Conservation (phyloP, 2,329 filamentous ascomycete species). For the Pseudocercospora musae region DNA sequence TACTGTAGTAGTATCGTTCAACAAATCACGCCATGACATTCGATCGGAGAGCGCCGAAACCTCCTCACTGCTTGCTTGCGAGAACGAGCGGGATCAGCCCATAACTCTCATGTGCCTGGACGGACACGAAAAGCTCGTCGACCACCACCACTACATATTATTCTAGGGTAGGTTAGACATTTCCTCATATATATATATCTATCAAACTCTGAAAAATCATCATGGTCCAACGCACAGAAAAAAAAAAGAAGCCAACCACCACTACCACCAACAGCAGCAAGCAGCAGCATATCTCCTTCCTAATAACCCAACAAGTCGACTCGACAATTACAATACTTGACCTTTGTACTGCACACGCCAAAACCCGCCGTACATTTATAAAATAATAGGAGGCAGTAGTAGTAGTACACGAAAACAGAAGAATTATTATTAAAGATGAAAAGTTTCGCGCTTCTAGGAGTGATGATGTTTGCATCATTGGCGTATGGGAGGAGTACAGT, state of each 20-base stretch:
- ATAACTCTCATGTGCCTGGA: too few relatives aligned
- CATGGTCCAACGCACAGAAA: constrained; percentile 5
- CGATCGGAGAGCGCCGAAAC: background rate
- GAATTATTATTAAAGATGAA: too few relatives aligned
- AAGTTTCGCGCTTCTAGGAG: constrained; percentile 8
- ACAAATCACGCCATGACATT: constrained; percentile 13
- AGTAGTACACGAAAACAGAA: too few relatives aligned
- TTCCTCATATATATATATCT: constrained; percentile 8
- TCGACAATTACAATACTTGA: constrained; percentile 13
- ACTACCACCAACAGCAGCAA: background rate
- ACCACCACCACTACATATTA: too few relatives aligned
- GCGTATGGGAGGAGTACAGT: background rate
- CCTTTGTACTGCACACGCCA: constrained; percentile 13
- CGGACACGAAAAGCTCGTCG: too few relatives aligned
- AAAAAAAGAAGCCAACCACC: background rate
- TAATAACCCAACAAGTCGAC: background rate
- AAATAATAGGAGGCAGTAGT: too few relatives aligned
- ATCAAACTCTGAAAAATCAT: background rate
- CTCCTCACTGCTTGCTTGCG: background rate
- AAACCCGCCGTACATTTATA: constrained; percentile 14
- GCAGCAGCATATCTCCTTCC: background rate
- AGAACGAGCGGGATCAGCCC: constrained; percentile 2
- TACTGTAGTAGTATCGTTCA: too few relatives aligned
- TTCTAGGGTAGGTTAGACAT: too few relatives aligned
- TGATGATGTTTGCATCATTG: background rate